A percentile compares a stretch with the other conserved stretches of the same genome.
Evolutionary conservation across 164 flowering plant species (phyloP).

Genomic region (Malania oleifera): DNA sequence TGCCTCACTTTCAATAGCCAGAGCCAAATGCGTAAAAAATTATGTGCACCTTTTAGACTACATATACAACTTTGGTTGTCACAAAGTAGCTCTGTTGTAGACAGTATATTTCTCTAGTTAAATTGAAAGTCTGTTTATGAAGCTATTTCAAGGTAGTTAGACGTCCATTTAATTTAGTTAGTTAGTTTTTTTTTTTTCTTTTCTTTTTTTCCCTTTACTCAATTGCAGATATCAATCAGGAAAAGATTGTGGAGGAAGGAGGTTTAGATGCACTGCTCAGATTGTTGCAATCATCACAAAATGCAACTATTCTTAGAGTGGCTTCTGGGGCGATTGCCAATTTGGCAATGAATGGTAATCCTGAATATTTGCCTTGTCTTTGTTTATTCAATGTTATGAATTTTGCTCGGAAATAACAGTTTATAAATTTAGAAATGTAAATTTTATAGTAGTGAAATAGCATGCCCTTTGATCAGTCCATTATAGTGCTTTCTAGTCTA

Average conservation of each 20-base stretch:
- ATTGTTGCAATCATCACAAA: constrained; percentile 57
- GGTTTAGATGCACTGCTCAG: constrained; percentile 79
- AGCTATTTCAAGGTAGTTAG: not conserved
- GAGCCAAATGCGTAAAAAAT: too few relatives aligned
- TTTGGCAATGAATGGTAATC: constrained; percentile 90
- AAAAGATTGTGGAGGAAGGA: constrained; percentile 78
- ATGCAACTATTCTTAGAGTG: constrained; percentile 72
- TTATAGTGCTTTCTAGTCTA: too few relatives aligned
- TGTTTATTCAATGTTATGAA: not conserved
- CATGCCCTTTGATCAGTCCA: too few relatives aligned
- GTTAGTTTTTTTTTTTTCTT: not conserved
- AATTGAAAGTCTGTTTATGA: not conserved
- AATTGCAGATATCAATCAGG: constrained; percentile 83
- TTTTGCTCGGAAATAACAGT: too few relatives aligned
- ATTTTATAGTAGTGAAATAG: too few relatives aligned
- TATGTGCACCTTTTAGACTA: not conserved
- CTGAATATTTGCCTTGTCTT: constrained; percentile 1
- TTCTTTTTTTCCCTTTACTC: too few relatives aligned
- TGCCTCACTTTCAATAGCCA: too few relatives aligned
- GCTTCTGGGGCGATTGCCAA: constrained; percentile 96
- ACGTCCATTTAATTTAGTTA: not conserved
- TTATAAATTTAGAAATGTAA: not conserved
- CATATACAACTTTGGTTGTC: not conserved
- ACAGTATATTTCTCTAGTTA: not conserved
- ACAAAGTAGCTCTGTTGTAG: not conserved